Conservation (phyloP, 2,329 filamentous ascomycete genomes). For the Ophiocordyceps camponoti-saundersi region DNA sequence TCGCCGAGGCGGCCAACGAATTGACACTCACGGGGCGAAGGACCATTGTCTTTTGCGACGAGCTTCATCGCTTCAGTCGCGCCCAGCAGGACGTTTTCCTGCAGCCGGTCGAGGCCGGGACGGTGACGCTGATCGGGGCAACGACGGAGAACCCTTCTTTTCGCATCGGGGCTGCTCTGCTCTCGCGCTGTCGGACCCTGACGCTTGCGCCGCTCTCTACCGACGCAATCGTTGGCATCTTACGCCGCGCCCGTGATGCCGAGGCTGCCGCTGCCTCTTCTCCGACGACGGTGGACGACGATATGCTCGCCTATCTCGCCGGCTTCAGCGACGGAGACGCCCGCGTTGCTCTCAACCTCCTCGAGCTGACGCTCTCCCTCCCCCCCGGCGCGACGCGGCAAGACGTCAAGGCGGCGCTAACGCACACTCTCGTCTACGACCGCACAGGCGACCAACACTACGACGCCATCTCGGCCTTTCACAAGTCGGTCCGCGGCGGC, state of each 20-base stretch:
- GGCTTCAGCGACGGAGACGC: conserved; percentile 86
- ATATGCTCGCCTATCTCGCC: conserved; percentile 66
- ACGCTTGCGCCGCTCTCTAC: conserved; percentile 61
- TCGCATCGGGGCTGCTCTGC: conserved; percentile 72
- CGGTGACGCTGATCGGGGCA: conserved; percentile 81
- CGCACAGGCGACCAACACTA: conserved; percentile 93
- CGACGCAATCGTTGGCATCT: conserved; percentile 55
- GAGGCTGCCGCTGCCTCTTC: conserved; percentile 30
- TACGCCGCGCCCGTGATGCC: conserved; percentile 53
- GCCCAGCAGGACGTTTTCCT: conserved; percentile 90
- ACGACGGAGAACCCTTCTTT: conserved; percentile 97
- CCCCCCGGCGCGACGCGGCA: conserved; percentile 47
- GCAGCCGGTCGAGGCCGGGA: conserved; percentile 77
- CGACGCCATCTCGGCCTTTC: conserved; percentile 91
- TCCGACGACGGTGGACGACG: conserved; percentile 51
- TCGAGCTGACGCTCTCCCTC: conserved; percentile 75
- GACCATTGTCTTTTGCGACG: conserved; percentile 95
- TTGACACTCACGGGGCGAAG: conserved; percentile 65
- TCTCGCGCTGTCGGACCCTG: conserved; percentile 83
- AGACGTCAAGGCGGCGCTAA: conserved; percentile 66
- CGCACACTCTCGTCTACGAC: conserved; percentile 89
- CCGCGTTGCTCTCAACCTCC: conserved; percentile 76
- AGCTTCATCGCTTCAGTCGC: conserved; percentile 86
- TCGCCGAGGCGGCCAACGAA: conserved; percentile 69
- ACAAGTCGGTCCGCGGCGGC: conserved; percentile 83